Evolutionary conservation across 2,329 filamentous ascomycete genomes (phyloP).

Genomic region (Hypomyces perniciosus): DNA sequence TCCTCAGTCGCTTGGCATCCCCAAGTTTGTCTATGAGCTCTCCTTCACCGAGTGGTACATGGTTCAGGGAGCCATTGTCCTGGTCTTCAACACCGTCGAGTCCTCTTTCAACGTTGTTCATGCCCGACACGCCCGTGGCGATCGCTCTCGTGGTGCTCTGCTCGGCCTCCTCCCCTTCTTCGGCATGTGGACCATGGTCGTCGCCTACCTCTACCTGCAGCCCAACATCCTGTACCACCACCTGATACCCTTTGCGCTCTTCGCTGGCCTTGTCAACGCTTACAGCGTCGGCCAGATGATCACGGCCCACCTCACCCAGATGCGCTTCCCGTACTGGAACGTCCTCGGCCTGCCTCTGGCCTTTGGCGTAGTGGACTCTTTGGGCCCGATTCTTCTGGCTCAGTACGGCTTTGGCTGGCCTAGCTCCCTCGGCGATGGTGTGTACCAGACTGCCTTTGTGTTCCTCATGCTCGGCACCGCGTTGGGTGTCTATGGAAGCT

Average conservation of each 20-base stretch:
- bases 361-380: constrained; percentile 71
- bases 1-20: constrained; percentile 57
- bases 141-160: constrained; percentile 67
- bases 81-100: constrained; percentile 78
- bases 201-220: constrained; percentile 76
- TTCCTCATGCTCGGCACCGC: constrained; percentile 82
- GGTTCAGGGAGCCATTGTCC: constrained; percentile 73
- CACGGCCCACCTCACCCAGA: constrained; percentile 83
- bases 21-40: constrained; percentile 66
- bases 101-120: constrained; percentile 79
- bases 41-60: constrained; percentile 92
- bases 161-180: constrained; percentile 80
- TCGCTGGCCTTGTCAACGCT: constrained; percentile 84
- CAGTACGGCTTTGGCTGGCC: constrained; percentile 65
- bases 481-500: constrained; percentile 91
- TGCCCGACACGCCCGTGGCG: constrained; percentile 67
- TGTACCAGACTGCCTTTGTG: constrained; percentile 88
- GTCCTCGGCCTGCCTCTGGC: constrained; percentile 72
- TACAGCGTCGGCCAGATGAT: constrained; percentile 96
- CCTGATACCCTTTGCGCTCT: constrained; percentile 83
- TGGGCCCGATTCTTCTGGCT: constrained; percentile 62
- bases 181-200: constrained; percentile 68
- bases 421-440: constrained; percentile 63
- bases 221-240: constrained; percentile 76
- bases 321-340: constrained; percentile 86